Percentiles rank a stretch among this genome's conserved stretches.
Conservation (phyloP, 2,329 filamentous ascomycete genomes). For the Colletotrichum euphorbiae region DNA sequence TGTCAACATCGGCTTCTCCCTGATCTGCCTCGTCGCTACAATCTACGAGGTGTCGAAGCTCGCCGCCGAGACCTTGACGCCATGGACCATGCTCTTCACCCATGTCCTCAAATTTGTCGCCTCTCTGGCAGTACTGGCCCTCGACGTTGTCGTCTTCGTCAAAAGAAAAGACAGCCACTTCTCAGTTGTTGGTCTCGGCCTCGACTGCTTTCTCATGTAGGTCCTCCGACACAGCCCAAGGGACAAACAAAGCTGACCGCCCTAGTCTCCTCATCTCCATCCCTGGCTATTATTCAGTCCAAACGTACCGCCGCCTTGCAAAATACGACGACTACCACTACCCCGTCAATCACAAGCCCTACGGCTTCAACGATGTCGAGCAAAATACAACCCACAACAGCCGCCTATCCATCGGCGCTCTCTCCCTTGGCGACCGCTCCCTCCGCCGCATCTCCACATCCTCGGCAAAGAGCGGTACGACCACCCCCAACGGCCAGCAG, state of each 20-base stretch:
- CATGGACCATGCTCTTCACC: constrained; percentile 64
- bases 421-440: constrained; percentile 29
- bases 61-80: constrained; percentile 63
- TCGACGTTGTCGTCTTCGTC: constrained; percentile 65
- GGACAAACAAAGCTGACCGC: neutral
- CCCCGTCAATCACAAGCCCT: constrained; percentile 61
- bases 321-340: constrained; percentile 63
- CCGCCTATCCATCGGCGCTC: constrained; percentile 37
- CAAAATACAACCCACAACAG: constrained; percentile 34
- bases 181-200: constrained; percentile 59
- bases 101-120: constrained; percentile 63
- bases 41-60: constrained; percentile 60
- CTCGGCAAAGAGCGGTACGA: constrained; percentile 32
- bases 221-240: constrained; percentile 40
- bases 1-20: constrained; percentile 62
- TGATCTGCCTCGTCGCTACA: constrained; percentile 59
- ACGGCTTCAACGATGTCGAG: constrained; percentile 53
- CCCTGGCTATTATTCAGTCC: constrained; percentile 59
- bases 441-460: constrained; percentile 40
- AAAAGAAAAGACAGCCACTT: constrained; percentile 59
- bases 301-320: constrained; percentile 60
- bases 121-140: constrained; percentile 58
- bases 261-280: constrained; percentile 56
- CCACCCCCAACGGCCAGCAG: constrained; percentile 8
- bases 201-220: constrained; percentile 63